Conservation (phyloP, 257 asterid genomes). For the Euphrasia confusa region DNA sequence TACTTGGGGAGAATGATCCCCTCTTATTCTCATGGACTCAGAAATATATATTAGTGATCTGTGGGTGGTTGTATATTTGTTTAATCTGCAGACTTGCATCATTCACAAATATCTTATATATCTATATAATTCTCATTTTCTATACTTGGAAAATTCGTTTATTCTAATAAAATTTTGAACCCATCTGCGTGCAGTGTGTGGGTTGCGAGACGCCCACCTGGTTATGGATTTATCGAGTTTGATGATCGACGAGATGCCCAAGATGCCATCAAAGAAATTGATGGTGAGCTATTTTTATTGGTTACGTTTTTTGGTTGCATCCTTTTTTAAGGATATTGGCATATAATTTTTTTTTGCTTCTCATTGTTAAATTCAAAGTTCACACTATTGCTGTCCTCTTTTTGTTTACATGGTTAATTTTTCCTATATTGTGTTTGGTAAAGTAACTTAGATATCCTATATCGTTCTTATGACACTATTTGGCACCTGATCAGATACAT, state of each 20-base stretch:
- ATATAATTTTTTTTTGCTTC: not conserved
- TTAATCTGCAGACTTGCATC: conserved; percentile 5
- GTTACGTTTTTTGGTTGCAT: not conserved
- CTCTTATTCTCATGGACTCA: too few relatives aligned
- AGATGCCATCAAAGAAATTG: conserved; percentile 81
- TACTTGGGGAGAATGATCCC: too few relatives aligned
- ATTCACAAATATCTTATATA: not conserved
- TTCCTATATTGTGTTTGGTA: not conserved
- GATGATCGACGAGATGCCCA: conserved; percentile 90
- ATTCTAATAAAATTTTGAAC: conserved; percentile 1
- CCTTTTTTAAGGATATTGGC: not conserved
- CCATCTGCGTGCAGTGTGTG: conserved; percentile 58
- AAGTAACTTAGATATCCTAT: not conserved
- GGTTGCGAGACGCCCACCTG: conserved; percentile 98
- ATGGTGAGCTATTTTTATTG: conserved; percentile 39
- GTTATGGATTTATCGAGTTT: conserved; percentile 86
- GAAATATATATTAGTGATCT: too few relatives aligned
- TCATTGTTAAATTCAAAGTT: not conserved
- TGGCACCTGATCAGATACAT: too few relatives aligned
- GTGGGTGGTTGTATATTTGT: not conserved
- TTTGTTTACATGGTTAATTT: not conserved
- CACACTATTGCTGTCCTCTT: not conserved
- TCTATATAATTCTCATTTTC: not conserved
- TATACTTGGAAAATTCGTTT: conserved; percentile 2
- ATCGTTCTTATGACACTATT: not conserved